phyloP scores from a whole-genome alignment of 176 grass and related monocot species.

The Raddia guianensis region DNA sequence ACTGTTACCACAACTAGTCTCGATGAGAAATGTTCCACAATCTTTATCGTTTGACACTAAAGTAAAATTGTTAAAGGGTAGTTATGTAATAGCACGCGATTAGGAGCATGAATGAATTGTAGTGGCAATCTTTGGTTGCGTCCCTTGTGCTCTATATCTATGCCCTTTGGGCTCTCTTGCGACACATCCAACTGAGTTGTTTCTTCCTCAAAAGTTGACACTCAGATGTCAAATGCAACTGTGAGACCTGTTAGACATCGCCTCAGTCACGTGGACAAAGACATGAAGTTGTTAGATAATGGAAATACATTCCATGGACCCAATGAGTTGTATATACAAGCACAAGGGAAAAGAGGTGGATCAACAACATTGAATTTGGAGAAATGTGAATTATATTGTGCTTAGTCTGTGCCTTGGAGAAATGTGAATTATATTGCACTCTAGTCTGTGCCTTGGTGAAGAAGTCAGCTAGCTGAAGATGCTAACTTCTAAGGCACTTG shows the following conservation, averaged over 20 bases:
- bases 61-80: constrained; percentile 12
- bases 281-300: too few relatives aligned
- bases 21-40: constrained; percentile 10
- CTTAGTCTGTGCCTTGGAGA: too few relatives aligned
- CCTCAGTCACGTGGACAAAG: not conserved
- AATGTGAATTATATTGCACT: too few relatives aligned
- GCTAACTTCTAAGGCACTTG: too few relatives aligned
- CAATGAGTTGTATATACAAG: too few relatives aligned
- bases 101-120: not conserved
- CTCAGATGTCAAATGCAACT: not conserved
- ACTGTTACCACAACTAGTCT: not conserved
- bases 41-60: constrained; percentile 13
- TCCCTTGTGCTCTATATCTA: not conserved
- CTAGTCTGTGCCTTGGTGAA: too few relatives aligned
- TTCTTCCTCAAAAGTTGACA: not conserved
- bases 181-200: not conserved
- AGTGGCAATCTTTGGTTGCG: not conserved
- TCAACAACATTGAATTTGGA: too few relatives aligned
- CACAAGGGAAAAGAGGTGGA: too few relatives aligned
- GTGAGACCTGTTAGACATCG: not conserved
- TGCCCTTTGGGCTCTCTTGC: not conserved
- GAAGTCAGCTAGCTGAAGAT: too few relatives aligned
- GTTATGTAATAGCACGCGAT: not conserved
- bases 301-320: too few relatives aligned
- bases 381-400: too few relatives aligned